phyloP scores from a whole-genome alignment of 176 grass and related monocot species.

The Rhynchospora pubera region DNA sequence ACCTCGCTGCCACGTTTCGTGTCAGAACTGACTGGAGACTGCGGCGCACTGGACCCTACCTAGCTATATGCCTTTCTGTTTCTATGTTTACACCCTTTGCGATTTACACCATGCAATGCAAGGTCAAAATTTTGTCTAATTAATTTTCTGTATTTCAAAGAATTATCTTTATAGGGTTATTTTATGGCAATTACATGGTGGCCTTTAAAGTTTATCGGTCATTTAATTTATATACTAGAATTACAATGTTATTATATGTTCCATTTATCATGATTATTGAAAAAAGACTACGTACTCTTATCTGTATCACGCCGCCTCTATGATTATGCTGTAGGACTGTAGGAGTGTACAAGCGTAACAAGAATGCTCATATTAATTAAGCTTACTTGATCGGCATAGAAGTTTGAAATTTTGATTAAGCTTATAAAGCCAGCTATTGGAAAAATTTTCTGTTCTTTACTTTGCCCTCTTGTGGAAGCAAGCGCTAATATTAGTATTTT shows the following conservation, averaged over 20 bases:
- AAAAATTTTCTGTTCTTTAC: not conserved
- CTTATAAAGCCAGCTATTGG: no score
- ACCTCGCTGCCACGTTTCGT: not conserved
- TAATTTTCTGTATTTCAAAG: not conserved
- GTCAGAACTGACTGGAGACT: not conserved
- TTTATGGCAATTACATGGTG: not conserved
- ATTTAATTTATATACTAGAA: not conserved
- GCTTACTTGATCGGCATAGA: not conserved
- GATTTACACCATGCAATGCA: not conserved
- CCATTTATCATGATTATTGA: no score
- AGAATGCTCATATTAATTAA: not conserved
- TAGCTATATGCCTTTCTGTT: not conserved
- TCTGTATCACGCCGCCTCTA: not conserved
- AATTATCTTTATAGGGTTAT: not conserved
- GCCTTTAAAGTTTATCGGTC: no score
- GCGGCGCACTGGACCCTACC: conserved; percentile 3
- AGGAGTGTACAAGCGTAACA: not conserved
- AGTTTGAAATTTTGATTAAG: not conserved
- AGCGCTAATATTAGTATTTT: no score
- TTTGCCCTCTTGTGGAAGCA: not conserved
- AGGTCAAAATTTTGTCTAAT: not conserved
- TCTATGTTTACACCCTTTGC: conserved; percentile 10
- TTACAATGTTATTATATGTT: no score
- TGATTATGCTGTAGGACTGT: not conserved
- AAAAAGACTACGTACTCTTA: no score